phyloP scores from a whole-genome alignment of 2,329 filamentous ascomycete genomes.

The Epichloe hybrida region DNA sequence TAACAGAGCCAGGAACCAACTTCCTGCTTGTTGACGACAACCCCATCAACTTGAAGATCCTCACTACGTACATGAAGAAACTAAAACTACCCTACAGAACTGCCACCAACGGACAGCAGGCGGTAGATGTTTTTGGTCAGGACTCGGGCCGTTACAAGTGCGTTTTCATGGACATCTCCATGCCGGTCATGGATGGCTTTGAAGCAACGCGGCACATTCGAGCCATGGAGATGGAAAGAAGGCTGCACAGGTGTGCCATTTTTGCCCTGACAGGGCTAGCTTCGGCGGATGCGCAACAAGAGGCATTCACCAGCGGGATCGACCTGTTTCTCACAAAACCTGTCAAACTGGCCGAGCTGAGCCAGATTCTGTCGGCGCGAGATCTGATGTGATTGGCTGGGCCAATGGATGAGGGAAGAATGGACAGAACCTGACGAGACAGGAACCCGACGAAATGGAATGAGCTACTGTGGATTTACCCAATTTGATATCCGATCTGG shows the following conservation, averaged over 20 bases:
- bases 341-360: constrained; percentile 26
- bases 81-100: constrained; percentile 10
- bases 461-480: no score
- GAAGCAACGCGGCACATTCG: constrained; percentile 33
- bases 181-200: constrained; percentile 39
- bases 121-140: constrained; percentile 12
- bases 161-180: constrained; percentile 33
- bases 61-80: constrained; percentile 17
- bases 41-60: constrained; percentile 20
- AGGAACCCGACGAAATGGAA: not conserved
- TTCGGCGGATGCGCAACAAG: constrained; percentile 31
- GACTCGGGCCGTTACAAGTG: constrained; percentile 9
- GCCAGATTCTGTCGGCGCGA: constrained; percentile 3
- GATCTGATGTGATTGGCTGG: not conserved
- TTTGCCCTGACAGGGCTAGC: constrained; percentile 38
- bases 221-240: not conserved
- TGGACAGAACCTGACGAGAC: not conserved
- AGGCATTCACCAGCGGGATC: constrained; percentile 35
- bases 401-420: not conserved
- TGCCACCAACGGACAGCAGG: constrained; percentile 16
- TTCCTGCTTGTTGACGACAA: constrained; percentile 24
- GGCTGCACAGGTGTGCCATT: constrained; percentile 17
- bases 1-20: not conserved
- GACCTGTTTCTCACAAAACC: constrained; percentile 40
- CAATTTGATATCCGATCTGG: no score